A percentile compares a stretch with the other conserved stretches of the same genome.
phyloP scores from a whole-genome alignment of 2,329 filamentous ascomycete species.

The Penicillium sp. region DNA sequence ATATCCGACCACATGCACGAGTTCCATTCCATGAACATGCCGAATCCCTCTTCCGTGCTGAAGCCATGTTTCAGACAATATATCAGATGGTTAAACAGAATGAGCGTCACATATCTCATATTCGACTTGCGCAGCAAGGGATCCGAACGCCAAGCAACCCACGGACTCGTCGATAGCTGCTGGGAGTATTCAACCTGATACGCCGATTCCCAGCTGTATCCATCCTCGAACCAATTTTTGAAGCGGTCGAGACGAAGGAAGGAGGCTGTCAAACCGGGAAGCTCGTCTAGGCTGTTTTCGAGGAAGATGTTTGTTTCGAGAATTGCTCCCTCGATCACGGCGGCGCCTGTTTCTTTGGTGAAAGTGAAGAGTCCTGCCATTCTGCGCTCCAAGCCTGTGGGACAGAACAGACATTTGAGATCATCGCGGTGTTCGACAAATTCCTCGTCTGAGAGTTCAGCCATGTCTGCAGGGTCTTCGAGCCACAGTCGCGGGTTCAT shows the following conservation, averaged over 20 bases:
- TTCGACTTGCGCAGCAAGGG: not conserved
- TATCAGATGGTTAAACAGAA: not conserved
- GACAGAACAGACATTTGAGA: not conserved
- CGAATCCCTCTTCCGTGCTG: too few relatives aligned
- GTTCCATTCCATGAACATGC: not conserved
- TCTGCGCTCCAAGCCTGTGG: not conserved
- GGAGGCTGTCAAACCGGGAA: not conserved
- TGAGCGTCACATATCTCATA: not conserved
- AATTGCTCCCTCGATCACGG: not conserved
- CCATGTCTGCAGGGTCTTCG: not conserved
- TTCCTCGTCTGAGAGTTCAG: not conserved
- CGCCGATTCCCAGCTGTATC: not conserved
- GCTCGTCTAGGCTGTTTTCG: not conserved
- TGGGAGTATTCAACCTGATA: not conserved
- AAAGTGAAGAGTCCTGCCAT: not conserved
- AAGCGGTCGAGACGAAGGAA: slow-evolving; percentile 3
- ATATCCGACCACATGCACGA: not conserved
- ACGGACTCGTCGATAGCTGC: not conserved
- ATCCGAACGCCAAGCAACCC: not conserved
- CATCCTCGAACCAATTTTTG: slow-evolving; percentile 1
- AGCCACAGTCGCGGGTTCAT: not conserved
- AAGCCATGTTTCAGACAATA: not conserved
- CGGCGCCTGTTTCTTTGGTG: not conserved
- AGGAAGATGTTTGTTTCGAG: slow-evolving; percentile 1
- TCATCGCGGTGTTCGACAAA: not conserved